Base-by-base conservation (phyloP, 2,329 filamentous ascomycete genomes). In the Didymellaceae sp. region DNA sequence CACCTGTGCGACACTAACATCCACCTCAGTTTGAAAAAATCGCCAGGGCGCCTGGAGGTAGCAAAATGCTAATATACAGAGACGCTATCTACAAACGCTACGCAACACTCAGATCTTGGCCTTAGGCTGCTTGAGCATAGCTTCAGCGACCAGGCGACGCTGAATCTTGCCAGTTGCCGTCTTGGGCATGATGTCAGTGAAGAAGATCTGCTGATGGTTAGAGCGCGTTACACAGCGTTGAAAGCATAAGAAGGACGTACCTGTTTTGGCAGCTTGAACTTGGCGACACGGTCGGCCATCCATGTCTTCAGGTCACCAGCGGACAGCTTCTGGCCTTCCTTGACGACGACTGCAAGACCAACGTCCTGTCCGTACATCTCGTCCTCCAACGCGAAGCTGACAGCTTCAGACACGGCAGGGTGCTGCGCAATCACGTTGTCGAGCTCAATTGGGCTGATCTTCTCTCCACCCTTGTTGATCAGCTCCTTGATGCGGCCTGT, bases 401-500 rank as follows among this genome's bases (percentile, higher is more conserved):
- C 90, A 4, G 88, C 90, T 74, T 95, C 90, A 2, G 82, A 80
- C 1, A 94, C 82, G 26, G 85, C 82, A 8, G 87, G 84, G 68
- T 93, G 84, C 49, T 87, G 82, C n/a, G 87, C 81, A 21, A 95
- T 78, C 10, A 89, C 84, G 61, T 95, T 95, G 78, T 95, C 90
- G 25, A 95, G 80, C 75, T 95, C 90, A 46, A 94, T 92, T 1
- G 91, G 90, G 59, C 86, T 89, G 69, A 95, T 94, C 78, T 94
- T 94, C 77, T 95, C 90, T 52, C 90, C 90, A 46, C 88, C 90
- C 75, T 93, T 92, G 76, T 91, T 91, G 79, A 96, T 95, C 43
- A 96, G 80, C 75, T 96, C 91, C 80, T 96, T 96, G 76, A 95
- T 95, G 44, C 91, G 82, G n/a, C 91, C 91, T 0, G 91, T 95